Percentiles rank a stretch among this genome's conserved stretches.
Conservation (phyloP, 768 basidiomycete genomes). For the Auriscalpium vulgare region DNA sequence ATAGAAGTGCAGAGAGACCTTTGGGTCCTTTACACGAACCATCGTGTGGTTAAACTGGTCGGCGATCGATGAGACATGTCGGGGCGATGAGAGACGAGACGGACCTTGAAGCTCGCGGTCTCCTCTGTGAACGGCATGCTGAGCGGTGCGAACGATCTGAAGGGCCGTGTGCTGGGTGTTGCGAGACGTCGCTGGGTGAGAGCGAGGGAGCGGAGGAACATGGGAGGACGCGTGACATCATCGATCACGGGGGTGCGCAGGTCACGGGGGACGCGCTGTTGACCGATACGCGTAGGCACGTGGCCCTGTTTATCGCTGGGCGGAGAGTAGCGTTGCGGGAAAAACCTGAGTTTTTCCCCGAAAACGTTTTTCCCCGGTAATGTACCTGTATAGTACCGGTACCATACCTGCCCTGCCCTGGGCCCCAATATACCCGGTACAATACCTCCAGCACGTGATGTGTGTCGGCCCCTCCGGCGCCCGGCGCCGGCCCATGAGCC, state of each 20-base stretch:
- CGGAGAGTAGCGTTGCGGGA: no score
- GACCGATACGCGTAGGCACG: not conserved
- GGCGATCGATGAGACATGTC: not conserved
- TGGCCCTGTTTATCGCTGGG: not conserved
- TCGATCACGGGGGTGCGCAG: not conserved
- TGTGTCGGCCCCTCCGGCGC: no score
- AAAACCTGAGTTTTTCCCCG: no score
- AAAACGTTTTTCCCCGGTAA: no score
- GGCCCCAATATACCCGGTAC: no score
- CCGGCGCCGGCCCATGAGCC: no score
- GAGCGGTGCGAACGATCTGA: not conserved
- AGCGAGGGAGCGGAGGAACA: not conserved
- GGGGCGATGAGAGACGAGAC: not conserved
- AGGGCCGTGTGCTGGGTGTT: not conserved
- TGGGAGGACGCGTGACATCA: constrained; percentile 6
- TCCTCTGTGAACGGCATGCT: constrained; percentile 14
- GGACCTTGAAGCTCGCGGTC: constrained; percentile 11
- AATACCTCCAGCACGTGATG: no score
- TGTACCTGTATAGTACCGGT: no score
- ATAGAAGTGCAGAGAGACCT: constrained; percentile 76
- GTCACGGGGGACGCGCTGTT: not conserved
- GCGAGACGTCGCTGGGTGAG: not conserved
- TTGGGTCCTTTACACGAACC: constrained; percentile 84
- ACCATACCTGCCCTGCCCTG: no score
- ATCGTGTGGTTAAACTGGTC: constrained; percentile 78